Percentiles rank a stretch among this genome's conserved stretches.
Conservation (phyloP, 202 grass and related monocot genomes). For the Carex arenaria region DNA sequence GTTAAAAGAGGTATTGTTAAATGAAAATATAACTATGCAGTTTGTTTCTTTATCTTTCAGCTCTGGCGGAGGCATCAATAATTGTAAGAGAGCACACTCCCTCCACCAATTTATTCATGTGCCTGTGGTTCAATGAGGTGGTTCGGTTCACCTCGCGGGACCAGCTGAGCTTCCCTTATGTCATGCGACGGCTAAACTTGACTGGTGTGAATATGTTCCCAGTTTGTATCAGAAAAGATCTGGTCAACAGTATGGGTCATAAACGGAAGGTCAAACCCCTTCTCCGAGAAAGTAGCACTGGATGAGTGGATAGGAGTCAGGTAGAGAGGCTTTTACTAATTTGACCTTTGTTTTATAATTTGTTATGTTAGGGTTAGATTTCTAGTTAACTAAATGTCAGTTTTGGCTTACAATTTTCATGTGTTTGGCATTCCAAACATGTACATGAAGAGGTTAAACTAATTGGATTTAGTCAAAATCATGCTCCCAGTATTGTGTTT, state of each 20-base stretch:
- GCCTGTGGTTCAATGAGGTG: slow-evolving; percentile 94
- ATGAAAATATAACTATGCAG: slow-evolving; percentile 6
- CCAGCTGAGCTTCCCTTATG: slow-evolving; percentile 93
- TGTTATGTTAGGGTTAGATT: background rate
- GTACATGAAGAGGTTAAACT: slow-evolving; percentile 5
- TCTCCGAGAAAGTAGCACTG: slow-evolving; percentile 33
- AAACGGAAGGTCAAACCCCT: slow-evolving; percentile 77
- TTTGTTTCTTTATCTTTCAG: slow-evolving; percentile 37
- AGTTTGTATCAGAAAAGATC: slow-evolving; percentile 74
- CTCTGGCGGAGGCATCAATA: slow-evolving; percentile 76
- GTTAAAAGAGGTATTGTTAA: slow-evolving; percentile 23
- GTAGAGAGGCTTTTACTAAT: background rate
- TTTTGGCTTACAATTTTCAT: slow-evolving; percentile 1
- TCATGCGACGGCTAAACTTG: slow-evolving; percentile 44
- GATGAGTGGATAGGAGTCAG: background rate
- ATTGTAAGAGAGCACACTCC: slow-evolving; percentile 76
- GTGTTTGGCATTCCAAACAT: slow-evolving; percentile 9
- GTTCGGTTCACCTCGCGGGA: slow-evolving; percentile 77
- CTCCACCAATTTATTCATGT: slow-evolving; percentile 79
- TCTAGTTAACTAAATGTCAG: background rate
- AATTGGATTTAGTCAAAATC: background rate
- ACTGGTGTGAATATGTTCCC: slow-evolving; percentile 63
- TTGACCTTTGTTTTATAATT: background rate
- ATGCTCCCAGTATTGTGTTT: background rate
- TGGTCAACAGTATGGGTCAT: slow-evolving; percentile 76